phyloP scores from a whole-genome alignment of 2,329 filamentous ascomycete species.

The Canariomyces notabilis region DNA sequence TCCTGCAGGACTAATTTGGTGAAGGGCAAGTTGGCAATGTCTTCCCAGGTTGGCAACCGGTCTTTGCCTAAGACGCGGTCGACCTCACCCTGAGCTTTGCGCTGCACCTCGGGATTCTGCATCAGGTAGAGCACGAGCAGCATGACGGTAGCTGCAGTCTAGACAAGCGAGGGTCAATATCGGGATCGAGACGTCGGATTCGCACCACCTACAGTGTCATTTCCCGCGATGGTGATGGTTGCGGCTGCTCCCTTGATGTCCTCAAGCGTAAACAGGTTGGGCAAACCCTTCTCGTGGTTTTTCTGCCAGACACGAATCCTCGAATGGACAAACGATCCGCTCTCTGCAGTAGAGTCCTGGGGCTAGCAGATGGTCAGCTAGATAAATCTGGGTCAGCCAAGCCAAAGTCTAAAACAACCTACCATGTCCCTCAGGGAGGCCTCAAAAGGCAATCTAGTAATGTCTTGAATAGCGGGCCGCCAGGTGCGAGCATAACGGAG shows the following conservation, averaged over 20 bases:
- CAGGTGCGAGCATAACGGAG: conserved; percentile 25
- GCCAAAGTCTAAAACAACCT: background rate
- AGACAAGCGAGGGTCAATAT: background rate
- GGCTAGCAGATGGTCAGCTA: background rate
- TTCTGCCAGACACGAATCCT: conserved; percentile 12
- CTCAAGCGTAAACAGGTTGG: conserved; percentile 22
- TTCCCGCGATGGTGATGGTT: conserved; percentile 28
- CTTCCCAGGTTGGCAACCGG: conserved; percentile 27
- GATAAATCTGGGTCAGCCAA: background rate
- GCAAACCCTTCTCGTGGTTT: conserved; percentile 3
- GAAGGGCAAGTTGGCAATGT: conserved; percentile 33
- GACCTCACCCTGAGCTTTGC: conserved; percentile 28
- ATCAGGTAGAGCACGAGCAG: conserved; percentile 38
- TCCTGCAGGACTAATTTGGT: conserved; percentile 32
- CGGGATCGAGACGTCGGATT: background rate
- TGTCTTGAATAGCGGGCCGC: conserved; percentile 21
- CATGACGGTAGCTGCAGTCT: conserved; percentile 29
- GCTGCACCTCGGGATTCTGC: conserved; percentile 36
- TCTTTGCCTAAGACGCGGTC: conserved; percentile 34
- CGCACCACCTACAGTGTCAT: conserved; percentile 22
- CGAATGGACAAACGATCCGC: conserved; percentile 20
- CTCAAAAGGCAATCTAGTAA: conserved; percentile 23
- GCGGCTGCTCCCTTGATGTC: conserved; percentile 29
- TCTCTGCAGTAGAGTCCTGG: conserved; percentile 5
- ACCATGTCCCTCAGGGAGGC: conserved; percentile 16